A percentile compares a stretch with the other conserved stretches of the same genome.
phyloP scores from a whole-genome alignment of 2,329 filamentous ascomycete species.

The Phaeoacremonium minimum region DNA sequence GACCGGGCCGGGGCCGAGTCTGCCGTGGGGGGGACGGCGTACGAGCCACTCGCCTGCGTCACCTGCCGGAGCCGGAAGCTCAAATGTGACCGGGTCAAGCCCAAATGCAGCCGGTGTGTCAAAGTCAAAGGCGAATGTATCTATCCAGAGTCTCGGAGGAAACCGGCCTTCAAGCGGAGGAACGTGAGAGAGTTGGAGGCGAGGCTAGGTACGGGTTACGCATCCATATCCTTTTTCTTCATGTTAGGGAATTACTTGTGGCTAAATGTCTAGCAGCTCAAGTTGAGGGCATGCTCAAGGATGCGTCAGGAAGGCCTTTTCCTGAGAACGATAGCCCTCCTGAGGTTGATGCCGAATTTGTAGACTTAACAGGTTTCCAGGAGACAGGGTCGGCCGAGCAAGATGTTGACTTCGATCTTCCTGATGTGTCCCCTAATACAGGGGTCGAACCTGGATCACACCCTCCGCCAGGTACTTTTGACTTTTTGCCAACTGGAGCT shows the following conservation, averaged over 20 bases:
- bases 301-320: constrained; percentile 38
- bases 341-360: too few relatives aligned
- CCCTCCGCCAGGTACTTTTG: too few relatives aligned
- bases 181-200: constrained; percentile 91
- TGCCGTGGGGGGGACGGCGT: not conserved
- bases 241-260: too few relatives aligned
- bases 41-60: constrained; percentile 70
- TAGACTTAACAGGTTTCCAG: too few relatives aligned
- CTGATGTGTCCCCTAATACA: too few relatives aligned
- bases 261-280: constrained; percentile 51
- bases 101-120: constrained; percentile 75
- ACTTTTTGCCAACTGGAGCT: too few relatives aligned
- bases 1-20: constrained; percentile 6
- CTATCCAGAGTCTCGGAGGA: constrained; percentile 85
- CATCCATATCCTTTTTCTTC: not conserved
- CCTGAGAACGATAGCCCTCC: too few relatives aligned
- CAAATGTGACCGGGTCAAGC: constrained; percentile 78
- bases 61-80: constrained; percentile 81
- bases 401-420: too few relatives aligned
- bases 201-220: constrained; percentile 61
- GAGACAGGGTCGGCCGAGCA: too few relatives aligned
- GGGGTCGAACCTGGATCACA: too few relatives aligned
- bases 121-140: constrained; percentile 73
- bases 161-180: constrained; percentile 80
- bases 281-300: constrained; percentile 75